These are phyloP conservation scores for Calonectria pteridis DNA, from an alignment of 2,329 filamentous ascomycete genomes.

Conservation along the genomic window DNA sequence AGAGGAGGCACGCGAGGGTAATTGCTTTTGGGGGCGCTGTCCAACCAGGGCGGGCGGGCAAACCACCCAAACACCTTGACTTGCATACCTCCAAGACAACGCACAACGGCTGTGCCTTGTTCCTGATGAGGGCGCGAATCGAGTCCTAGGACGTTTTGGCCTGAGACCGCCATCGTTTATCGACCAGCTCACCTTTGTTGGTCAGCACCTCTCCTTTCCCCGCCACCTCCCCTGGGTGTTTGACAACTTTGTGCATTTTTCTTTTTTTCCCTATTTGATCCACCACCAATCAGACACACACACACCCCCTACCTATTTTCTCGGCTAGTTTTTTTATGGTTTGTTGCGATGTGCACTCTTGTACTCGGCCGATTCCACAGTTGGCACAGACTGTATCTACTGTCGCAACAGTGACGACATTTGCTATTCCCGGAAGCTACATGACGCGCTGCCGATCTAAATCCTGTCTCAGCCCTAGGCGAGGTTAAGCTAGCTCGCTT, in stretches of 20 bases:
- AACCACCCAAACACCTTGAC: not conserved
- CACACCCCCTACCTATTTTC: too few species aligned
- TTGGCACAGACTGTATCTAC: not conserved
- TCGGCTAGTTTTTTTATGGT: not conserved
- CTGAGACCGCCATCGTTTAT: constrained; percentile 10
- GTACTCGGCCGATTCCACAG: constrained; percentile 9
- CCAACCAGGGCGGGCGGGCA: not conserved
- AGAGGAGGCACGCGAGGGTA: not conserved
- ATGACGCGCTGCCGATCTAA: not conserved
- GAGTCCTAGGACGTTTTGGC: not conserved
- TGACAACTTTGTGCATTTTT: not conserved
- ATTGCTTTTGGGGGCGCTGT: not conserved
- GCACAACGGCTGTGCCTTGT: constrained; percentile 15
- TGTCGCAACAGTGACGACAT: not conserved
- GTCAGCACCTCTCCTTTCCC: not conserved
- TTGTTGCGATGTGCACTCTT: not conserved
- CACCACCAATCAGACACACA: not conserved
- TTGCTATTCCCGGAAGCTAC: not conserved
- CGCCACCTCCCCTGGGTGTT: not conserved
- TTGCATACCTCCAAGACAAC: constrained; percentile 7
- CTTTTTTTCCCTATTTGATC: not conserved
- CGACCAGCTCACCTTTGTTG: not conserved
- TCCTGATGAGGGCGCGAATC: constrained; percentile 14
- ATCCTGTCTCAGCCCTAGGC: constrained; percentile 11
- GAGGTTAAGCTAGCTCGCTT: not conserved